These are phyloP conservation scores for Chrysoporthe cubensis DNA, from an alignment of 2,329 filamentous ascomycete species.

Conservation along the genomic window DNA sequence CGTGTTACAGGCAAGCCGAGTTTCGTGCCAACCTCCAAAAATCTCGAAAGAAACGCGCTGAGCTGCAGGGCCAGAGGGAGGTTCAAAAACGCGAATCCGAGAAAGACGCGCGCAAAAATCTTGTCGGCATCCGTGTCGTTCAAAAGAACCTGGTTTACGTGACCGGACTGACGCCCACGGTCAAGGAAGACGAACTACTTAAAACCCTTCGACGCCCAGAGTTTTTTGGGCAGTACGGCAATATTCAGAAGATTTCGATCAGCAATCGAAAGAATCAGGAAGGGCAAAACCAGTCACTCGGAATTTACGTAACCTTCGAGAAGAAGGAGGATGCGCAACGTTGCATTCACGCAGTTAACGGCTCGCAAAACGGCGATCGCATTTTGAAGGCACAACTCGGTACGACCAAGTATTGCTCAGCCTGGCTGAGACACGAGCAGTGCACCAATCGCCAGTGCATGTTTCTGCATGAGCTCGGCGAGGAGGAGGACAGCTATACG, in stretches of 20 bases:
- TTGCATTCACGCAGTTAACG: conserved; percentile 92
- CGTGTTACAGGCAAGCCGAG: conserved; percentile 63
- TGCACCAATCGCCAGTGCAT: conserved; percentile 97
- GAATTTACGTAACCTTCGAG: conserved; percentile 98
- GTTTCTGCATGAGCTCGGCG: conserved; percentile 97
- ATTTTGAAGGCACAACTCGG: conserved; percentile 78
- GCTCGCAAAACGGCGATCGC: conserved; percentile 87
- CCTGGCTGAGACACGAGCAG: conserved; percentile 90
- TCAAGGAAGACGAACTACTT: conserved; percentile 88
- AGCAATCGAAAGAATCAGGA: conserved; percentile 86
- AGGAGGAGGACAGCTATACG: conserved; percentile 96
- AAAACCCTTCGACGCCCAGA: conserved; percentile 87
- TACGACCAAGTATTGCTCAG: conserved; percentile 98
- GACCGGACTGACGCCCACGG: conserved; percentile 87
- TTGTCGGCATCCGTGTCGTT: conserved; percentile 92
- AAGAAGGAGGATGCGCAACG: conserved; percentile 85
- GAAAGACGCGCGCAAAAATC: conserved; percentile 91
- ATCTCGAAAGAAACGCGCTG: conserved; percentile 89
- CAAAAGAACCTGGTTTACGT: conserved; percentile 99
- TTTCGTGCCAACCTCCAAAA: conserved; percentile 81
- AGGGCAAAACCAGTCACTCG: conserved; percentile 82
- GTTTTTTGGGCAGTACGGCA: conserved; percentile 98
- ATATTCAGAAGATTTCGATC: conserved; percentile 98
- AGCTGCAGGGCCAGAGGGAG: conserved; percentile 86
- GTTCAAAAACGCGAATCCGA: conserved; percentile 96